Evolutionary conservation across 768 basidiomycete species (phyloP), one percentile per base, ranked within the genome.

Genomic region (Pleurotus djamor): DNA sequence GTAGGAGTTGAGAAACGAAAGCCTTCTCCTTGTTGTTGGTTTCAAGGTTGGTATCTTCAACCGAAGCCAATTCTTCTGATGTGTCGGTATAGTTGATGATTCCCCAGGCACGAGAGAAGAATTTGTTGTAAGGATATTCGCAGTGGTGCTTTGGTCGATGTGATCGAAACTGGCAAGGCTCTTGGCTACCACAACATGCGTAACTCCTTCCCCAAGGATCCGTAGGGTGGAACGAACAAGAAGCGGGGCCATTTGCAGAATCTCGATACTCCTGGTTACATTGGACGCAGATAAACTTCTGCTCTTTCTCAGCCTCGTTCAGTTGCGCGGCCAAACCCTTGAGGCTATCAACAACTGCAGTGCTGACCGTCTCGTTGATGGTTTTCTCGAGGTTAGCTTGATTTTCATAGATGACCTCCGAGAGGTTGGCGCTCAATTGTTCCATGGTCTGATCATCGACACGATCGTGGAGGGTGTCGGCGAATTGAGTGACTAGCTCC

Each of bases 371-470:
- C 34, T 72, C 72, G 41, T 70, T 71, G 41, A 71, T 60, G 4
- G 60, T 64, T 7, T 59, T 62, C 59, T 76, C 75, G 4, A 78
- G 61, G 8, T 71, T 67, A 14, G 54, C 62, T 33, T 72, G 68
- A 50, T 71, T 72, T 44, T 72, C 68, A 47, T 69, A 63, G 33
- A 77, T 68, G 3, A 70, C 66, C 47, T 76, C 74, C 5, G 72
- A 61, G 35, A 76, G 67, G 57, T 71, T 73, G 3, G 67, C 62
- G 51, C 70, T 76, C 33, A 77, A 66, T 58, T 77, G 74, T 28
- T 72, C 74, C 76, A 77, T 76, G 4, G 74, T 73, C 2, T 70
- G 65, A 43, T 76, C 76, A 61, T 78, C 75, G 69, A 76, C 71
- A 1, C 63, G 62, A 9, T 74, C 57, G 52, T 78, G 68, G 56